phyloP scores from a whole-genome alignment of 768 basidiomycete genomes.

The Atractiella rhizophila region DNA sequence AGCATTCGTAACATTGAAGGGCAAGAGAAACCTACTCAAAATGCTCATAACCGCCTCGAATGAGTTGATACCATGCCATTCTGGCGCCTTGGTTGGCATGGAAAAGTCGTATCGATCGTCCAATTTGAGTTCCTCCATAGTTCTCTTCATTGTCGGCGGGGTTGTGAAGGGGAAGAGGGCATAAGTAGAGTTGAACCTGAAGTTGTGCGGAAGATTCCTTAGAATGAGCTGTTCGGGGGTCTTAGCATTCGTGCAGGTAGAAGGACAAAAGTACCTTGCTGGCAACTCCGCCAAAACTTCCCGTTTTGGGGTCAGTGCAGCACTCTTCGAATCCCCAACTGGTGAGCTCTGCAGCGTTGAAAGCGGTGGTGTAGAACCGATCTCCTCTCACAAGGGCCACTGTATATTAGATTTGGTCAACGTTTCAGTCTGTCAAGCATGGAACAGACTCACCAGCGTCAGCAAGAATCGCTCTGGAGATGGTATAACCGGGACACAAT shows the following conservation, averaged over 20 bases:
- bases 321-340: conserved; percentile 50
- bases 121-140: conserved; percentile 2
- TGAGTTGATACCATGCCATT: not conserved
- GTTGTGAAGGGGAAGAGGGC: conserved; percentile 50
- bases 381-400: conserved; percentile 26
- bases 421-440: too few species aligned
- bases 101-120: not conserved
- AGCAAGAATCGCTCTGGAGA: conserved; percentile 52
- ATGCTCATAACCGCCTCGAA: not conserved
- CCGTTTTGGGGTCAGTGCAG: conserved; percentile 14
- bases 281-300: conserved; percentile 51
- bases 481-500: conserved; percentile 35
- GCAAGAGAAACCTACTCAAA: too few species aligned
- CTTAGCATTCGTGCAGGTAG: not conserved
- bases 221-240: conserved; percentile 28
- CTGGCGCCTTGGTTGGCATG: not conserved
- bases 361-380: conserved; percentile 49
- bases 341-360: conserved; percentile 50
- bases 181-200: conserved; percentile 38
- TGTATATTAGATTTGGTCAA: too few species aligned
- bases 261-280: conserved; percentile 25
- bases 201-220: conserved; percentile 42
- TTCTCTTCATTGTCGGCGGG: conserved; percentile 4
- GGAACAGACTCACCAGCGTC: too few species aligned
- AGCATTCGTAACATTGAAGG: too few species aligned